Percentiles rank a stretch among this genome's conserved stretches.
Conservation (phyloP, 495 filamentous ascomycete genomes). For the Oleoguttula mirabilis region DNA sequence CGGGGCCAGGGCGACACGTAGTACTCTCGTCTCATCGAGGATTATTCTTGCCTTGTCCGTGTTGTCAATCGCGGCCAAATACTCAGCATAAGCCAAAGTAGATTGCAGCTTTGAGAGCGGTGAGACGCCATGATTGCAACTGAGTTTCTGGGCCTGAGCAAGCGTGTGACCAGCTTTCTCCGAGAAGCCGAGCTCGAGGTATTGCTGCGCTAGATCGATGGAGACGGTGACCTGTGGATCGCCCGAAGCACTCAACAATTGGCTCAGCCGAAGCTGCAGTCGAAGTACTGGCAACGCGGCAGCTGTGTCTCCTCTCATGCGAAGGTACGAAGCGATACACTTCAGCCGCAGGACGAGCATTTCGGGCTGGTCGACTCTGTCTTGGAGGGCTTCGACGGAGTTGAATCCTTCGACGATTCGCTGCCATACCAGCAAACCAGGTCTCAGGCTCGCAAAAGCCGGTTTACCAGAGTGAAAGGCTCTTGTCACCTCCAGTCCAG, state of each 20-base stretch:
- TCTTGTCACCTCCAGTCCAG: slow-evolving; percentile 40
- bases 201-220: slow-evolving; percentile 53
- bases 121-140: slow-evolving; percentile 18
- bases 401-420: slow-evolving; percentile 37
- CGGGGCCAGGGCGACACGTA: neutral
- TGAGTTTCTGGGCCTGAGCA: slow-evolving; percentile 17
- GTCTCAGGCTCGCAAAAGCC: slow-evolving; percentile 37
- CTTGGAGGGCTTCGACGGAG: slow-evolving; percentile 40
- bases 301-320: slow-evolving; percentile 53
- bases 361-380: slow-evolving; percentile 38
- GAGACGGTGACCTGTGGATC: neutral
- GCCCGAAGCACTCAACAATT: neutral
- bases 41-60: slow-evolving; percentile 13
- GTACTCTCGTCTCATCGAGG: slow-evolving; percentile 3
- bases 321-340: slow-evolving; percentile 62
- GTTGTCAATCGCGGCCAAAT: slow-evolving; percentile 56
- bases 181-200: slow-evolving; percentile 65
- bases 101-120: slow-evolving; percentile 57
- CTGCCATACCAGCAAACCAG: slow-evolving; percentile 41
- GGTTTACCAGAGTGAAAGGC: slow-evolving; percentile 37
- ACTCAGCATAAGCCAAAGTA: slow-evolving; percentile 62
- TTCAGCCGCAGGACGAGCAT: slow-evolving; percentile 40
- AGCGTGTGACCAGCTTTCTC: slow-evolving; percentile 42
- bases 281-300: slow-evolving; percentile 34
- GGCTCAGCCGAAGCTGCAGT: slow-evolving; percentile 36